Base-by-base conservation (phyloP, 257 asterid genomes). In the Lavandula angustifolia region DNA sequence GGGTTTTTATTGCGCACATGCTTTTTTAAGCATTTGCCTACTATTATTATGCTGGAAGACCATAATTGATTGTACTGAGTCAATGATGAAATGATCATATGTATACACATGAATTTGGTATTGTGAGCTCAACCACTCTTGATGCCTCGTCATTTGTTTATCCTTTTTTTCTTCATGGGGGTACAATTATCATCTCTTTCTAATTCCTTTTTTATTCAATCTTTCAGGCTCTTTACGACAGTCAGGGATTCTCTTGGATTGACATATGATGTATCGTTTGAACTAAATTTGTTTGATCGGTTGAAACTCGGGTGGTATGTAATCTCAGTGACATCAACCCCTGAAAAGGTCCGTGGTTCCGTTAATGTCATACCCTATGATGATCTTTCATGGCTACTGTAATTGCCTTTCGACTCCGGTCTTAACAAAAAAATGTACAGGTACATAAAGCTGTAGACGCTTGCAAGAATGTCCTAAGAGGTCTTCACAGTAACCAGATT, bases 391-490 rank as follows among this genome's bases (percentile, higher is more conserved):
- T 47, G 29, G 74, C 62, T n/a, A 37, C 33, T 54, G 54, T 42
- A 40, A 60, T 65, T 73, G 42, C 60, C 48, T 67, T 65, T 67
- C 60, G 71, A 67, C 53, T 46, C 52, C 53, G 27, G 35, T 60
- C 63, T 64, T 52, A 66, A 22, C 27, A 22, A 66, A 12, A 12
- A 50, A 60, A 29, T 69, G 14, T 63, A 50, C 85, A 94, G 99
- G 99, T 90, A 32, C 99, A 94, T 75, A 90, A 86, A 79, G 99
- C 99, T 80, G 99, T 94, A 76, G 97, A 94, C 72, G 97, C 99
- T 75, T 94, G 99, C 92, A 94, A 86, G 81, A 84, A 81, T 84
- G 99, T 94, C 76, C 87, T 94, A 37, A 79, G 96, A 81, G 97
- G 97, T 74, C 78, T 94, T 69, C 84, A 83, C 64, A 81, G 83